Conservation (phyloP, 106 monocot species). For the Phalaenopsis equestris region DNA sequence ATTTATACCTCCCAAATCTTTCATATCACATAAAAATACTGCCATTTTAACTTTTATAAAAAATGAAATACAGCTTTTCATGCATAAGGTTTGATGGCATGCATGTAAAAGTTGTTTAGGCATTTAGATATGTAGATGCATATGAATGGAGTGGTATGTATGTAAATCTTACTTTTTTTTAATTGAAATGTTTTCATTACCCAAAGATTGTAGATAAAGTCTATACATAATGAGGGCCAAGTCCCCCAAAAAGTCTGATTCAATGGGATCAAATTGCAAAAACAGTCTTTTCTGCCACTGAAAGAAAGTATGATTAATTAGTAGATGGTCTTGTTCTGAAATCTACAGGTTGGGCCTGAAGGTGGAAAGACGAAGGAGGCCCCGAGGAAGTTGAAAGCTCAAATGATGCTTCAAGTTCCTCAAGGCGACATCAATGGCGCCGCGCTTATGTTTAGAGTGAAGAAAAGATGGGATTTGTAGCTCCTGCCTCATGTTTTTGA, state of each 20-base stretch:
- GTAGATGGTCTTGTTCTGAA: neutral
- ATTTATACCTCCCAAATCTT: too few relatives aligned
- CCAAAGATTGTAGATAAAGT: neutral
- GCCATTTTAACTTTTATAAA: too few relatives aligned
- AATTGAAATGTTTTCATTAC: neutral
- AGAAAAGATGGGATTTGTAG: constrained; percentile 93
- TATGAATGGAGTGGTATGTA: too few relatives aligned
- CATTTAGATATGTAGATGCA: too few relatives aligned
- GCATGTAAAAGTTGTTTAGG: too few relatives aligned
- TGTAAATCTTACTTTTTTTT: too few relatives aligned
- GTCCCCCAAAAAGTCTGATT: neutral
- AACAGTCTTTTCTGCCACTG: neutral
- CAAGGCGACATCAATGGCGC: constrained; percentile 51
- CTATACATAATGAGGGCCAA: too few relatives aligned
- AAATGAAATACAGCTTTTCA: too few relatives aligned
- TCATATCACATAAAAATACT: too few relatives aligned
- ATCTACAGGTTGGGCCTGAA: constrained; percentile 67
- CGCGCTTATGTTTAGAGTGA: constrained; percentile 67
- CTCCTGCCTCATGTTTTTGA: neutral
- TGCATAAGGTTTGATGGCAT: too few relatives aligned
- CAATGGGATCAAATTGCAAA: neutral
- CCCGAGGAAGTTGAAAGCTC: constrained; percentile 78
- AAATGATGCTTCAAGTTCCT: constrained; percentile 85
- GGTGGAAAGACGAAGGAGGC: constrained; percentile 56
- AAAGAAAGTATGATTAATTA: neutral